Evolutionary conservation across 2,329 filamentous ascomycete genomes (phyloP).

Genomic region (Cyphellophora europaea): DNA sequence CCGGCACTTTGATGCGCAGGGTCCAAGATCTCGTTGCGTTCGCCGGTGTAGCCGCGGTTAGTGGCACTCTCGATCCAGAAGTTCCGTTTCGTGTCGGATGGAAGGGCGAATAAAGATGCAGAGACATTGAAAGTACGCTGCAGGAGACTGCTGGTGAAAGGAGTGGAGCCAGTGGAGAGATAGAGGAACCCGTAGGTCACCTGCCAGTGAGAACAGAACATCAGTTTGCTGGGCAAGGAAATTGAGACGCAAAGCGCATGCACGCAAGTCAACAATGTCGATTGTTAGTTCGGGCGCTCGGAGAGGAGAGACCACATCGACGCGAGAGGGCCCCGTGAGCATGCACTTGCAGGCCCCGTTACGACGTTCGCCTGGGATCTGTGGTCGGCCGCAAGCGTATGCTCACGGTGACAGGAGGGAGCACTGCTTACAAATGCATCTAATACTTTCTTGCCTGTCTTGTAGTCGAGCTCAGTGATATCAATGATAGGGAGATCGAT

Average conservation of each 20-base stretch:
- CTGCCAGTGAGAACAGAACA: no score
- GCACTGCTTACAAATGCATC: conserved; percentile 46
- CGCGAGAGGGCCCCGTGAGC: no score
- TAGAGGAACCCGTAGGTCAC: conserved; percentile 83
- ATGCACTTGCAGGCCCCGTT: no score
- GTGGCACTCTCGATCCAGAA: conserved; percentile 66
- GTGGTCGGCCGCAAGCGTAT: no score
- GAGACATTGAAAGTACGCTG: conserved; percentile 65
- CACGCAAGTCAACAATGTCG: no score
- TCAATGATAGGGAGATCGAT: conserved; percentile 69
- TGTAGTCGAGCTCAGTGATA: conserved; percentile 52
- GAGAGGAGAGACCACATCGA: no score
- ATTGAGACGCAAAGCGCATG: no score
- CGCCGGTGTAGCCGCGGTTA: conserved; percentile 81
- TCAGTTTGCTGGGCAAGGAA: no score
- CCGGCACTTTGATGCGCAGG: conserved; percentile 70
- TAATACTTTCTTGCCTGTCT: conserved; percentile 60
- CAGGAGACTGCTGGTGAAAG: conserved; percentile 59
- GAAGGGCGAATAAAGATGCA: conserved; percentile 29
- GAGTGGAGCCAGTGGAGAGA: conserved; percentile 62
- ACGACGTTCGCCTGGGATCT: no score
- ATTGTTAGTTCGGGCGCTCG: no score
- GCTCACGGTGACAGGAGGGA: no score
- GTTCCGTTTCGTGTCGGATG: conserved; percentile 34
- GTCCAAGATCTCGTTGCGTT: conserved; percentile 83